A percentile compares a stretch with the other conserved stretches of the same genome.
Conservation (phyloP, 2,329 filamentous ascomycete species). For the Metarhizium robertsii region DNA sequence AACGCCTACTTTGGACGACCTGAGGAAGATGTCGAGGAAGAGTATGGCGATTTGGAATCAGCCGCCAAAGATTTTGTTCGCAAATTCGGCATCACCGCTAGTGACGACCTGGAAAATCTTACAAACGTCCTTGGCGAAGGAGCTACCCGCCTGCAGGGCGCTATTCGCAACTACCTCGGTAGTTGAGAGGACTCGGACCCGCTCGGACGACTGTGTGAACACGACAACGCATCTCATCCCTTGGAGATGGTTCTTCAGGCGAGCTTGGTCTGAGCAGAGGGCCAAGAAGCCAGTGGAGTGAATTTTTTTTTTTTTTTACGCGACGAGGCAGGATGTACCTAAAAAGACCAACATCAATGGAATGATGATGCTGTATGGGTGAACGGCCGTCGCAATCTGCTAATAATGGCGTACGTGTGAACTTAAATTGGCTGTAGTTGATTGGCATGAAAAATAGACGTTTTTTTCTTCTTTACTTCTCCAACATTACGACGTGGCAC, state of each 20-base stretch:
- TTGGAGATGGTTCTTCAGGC: background rate
- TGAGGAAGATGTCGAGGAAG: conserved; percentile 70
- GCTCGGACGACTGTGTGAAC: background rate
- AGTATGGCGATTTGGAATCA: conserved; percentile 85
- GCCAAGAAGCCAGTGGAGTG: background rate
- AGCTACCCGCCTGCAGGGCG: conserved; percentile 71
- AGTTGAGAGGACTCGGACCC: conserved; percentile 29
- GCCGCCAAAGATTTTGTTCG: conserved; percentile 94
- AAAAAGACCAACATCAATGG: background rate
- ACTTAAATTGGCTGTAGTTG: conserved; percentile 15
- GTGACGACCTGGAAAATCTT: conserved; percentile 90
- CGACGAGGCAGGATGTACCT: background rate
- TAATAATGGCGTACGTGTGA: conserved; percentile 20
- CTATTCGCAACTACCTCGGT: conserved; percentile 55
- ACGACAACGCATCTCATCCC: background rate
- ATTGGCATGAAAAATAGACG: conserved; percentile 26
- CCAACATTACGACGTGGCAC: no score
- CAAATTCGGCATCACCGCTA: conserved; percentile 89
- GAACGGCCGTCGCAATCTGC: background rate
- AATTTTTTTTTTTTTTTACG: background rate
- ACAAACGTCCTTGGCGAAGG: conserved; percentile 77
- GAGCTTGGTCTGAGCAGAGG: background rate
- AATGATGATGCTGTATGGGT: background rate
- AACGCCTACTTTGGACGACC: conserved; percentile 96
- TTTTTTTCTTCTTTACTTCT: background rate